phyloP scores from a whole-genome alignment of 2,329 filamentous ascomycete species.

The Colletotrichum trifolii region DNA sequence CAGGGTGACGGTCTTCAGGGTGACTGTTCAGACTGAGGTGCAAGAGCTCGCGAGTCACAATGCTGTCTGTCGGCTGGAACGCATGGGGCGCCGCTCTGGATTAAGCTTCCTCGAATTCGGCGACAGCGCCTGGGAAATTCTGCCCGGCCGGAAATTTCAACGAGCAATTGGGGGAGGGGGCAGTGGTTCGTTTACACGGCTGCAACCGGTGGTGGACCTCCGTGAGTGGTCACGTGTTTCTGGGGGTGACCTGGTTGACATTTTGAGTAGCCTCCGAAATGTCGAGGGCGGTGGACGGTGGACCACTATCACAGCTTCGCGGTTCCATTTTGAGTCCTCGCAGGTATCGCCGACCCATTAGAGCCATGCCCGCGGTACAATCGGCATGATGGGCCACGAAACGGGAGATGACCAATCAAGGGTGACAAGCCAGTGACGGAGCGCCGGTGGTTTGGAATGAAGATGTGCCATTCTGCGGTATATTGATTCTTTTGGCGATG shows the following conservation, averaged over 20 bases:
- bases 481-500: conserved; percentile 4
- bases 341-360: neutral
- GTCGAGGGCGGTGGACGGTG: too few species aligned
- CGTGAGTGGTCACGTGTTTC: conserved; percentile 14
- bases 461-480: conserved; percentile 10
- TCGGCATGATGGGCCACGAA: neutral
- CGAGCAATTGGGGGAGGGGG: neutral
- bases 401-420: neutral
- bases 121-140: neutral
- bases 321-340: too few species aligned
- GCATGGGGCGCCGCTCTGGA: conserved; percentile 3
- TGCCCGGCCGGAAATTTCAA: neutral
- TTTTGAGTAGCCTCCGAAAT: too few species aligned
- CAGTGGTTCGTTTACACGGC: neutral
- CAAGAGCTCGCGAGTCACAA: neutral
- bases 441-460: neutral
- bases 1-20: conserved; percentile 20
- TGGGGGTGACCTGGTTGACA: too few species aligned
- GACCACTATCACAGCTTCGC: too few species aligned
- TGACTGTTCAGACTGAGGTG: conserved; percentile 24
- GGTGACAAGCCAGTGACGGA: neutral
- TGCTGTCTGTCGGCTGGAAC: neutral
- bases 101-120: conserved; percentile 2
- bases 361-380: conserved; percentile 2
- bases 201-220: too few species aligned